These are phyloP conservation scores for Marasmius oreades DNA, from an alignment of 1,284 basidiomycete genomes.

Conservation along the genomic window DNA sequence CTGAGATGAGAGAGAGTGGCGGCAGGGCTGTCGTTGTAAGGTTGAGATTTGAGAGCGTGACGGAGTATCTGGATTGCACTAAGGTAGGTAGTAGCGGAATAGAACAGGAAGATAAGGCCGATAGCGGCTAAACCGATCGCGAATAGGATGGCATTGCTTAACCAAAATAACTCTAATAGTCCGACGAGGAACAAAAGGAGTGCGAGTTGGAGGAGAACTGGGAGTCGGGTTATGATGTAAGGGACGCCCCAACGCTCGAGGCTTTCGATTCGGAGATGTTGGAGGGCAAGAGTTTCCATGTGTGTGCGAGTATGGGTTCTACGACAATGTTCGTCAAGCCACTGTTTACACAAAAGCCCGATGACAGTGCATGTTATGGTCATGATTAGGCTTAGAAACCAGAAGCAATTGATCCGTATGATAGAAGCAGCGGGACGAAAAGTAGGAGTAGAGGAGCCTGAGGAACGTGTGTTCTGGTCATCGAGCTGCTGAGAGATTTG, in stretches of 20 bases:
- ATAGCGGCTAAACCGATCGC: neutral
- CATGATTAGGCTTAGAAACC: constrained; percentile 23
- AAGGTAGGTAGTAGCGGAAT: neutral
- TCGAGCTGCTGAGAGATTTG: constrained; percentile 12
- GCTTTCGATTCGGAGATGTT: constrained; percentile 25
- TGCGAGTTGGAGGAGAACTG: constrained; percentile 25
- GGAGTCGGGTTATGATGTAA: constrained; percentile 23
- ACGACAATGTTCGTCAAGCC: constrained; percentile 20
- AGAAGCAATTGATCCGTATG: constrained; percentile 21
- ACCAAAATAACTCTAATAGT: constrained; percentile 18
- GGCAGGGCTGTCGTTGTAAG: too few relatives aligned
- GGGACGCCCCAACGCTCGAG: constrained; percentile 25
- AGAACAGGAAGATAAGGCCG: neutral
- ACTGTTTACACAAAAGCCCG: constrained; percentile 22
- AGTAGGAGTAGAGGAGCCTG: neutral
- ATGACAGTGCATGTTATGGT: constrained; percentile 18
- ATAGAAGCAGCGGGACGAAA: neutral
- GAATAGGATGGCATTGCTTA: neutral
- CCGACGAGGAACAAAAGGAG: constrained; percentile 28
- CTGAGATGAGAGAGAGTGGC: neutral
- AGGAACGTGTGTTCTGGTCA: too few relatives aligned
- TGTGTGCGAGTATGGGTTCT: constrained; percentile 14
- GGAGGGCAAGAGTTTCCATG: constrained; percentile 17
- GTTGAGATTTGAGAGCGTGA: neutral
- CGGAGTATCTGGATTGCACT: neutral